Percentiles rank a stretch among this genome's conserved stretches.
These are phyloP conservation scores for Xylaria acuta DNA, from an alignment of 495 filamentous ascomycete species.

Conservation along the genomic window DNA sequence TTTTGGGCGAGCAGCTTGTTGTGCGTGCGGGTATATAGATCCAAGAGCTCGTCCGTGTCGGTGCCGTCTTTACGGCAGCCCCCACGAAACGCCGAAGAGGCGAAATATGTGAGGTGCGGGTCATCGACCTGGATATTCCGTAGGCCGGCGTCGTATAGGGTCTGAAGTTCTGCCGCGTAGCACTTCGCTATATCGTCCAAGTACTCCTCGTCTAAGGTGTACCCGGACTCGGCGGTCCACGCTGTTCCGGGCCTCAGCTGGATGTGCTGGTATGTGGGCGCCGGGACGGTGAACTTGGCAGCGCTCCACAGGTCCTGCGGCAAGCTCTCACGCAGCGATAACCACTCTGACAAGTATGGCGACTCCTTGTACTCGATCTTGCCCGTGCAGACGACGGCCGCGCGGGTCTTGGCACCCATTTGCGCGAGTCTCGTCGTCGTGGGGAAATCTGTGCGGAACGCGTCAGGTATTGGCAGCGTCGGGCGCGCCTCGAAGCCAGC, in stretches of 20 bases:
- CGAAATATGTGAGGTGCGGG: conserved; percentile 78
- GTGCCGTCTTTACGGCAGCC: conserved; percentile 65
- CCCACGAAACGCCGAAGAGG: conserved; percentile 72
- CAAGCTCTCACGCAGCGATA: conserved; percentile 66
- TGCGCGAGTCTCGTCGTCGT: conserved; percentile 45
- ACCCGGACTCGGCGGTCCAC: conserved; percentile 68
- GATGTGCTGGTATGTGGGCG: conserved; percentile 74
- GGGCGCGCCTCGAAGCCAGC: conserved; percentile 50
- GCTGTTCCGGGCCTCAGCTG: conserved; percentile 72
- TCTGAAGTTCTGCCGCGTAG: conserved; percentile 68
- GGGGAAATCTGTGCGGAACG: conserved; percentile 40
- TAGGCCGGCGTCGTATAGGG: conserved; percentile 73
- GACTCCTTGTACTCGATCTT: conserved; percentile 73
- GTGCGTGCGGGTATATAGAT: conserved; percentile 76
- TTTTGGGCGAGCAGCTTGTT: conserved; percentile 71
- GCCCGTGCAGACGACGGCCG: conserved; percentile 73
- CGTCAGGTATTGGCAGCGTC: conserved; percentile 49
- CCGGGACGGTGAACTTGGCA: conserved; percentile 74
- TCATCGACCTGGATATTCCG: conserved; percentile 80
- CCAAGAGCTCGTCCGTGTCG: conserved; percentile 68
- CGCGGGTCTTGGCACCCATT: conserved; percentile 62
- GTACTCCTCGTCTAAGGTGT: conserved; percentile 70
- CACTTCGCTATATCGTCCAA: conserved; percentile 76
- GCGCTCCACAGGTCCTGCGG: conserved; percentile 64
- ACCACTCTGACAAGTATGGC: conserved; percentile 72